Percentiles rank a stretch among this genome's conserved stretches.
Evolutionary conservation across 1,139 yeast species (phyloP).

Genomic region (Meyerozyma guilliermondii): DNA sequence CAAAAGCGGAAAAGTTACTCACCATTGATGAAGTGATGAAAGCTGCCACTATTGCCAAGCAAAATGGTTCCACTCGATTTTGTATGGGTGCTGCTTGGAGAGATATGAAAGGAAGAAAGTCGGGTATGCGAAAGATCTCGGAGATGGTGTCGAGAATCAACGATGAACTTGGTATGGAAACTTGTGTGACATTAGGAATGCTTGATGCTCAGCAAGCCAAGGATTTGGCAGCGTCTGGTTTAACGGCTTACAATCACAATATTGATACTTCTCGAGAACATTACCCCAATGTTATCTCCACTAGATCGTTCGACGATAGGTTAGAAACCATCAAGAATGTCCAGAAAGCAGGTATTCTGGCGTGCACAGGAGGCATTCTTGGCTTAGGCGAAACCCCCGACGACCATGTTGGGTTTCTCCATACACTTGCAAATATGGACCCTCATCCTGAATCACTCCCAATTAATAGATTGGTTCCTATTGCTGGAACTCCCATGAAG

Average conservation of each 20-base stretch:
- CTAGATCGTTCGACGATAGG: conserved; percentile 68
- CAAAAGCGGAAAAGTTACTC: conserved; percentile 62
- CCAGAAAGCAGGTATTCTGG: conserved; percentile 60
- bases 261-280: conserved; percentile 77
- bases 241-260: conserved; percentile 80
- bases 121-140: conserved; percentile 56
- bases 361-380: conserved; percentile 76
- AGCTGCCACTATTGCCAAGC: conserved; percentile 62
- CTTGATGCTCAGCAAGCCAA: conserved; percentile 57
- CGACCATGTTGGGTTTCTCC: conserved; percentile 65
- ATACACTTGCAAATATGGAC: conserved; percentile 63
- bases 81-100: conserved; percentile 92
- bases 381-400: conserved; percentile 74
- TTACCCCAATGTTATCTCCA: conserved; percentile 65
- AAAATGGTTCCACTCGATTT: conserved; percentile 70
- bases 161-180: conserved; percentile 60
- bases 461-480: conserved; percentile 74
- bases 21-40: conserved; percentile 55
- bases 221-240: conserved; percentile 58
- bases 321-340: conserved; percentile 61
- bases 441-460: conserved; percentile 78
- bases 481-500: conserved; percentile 73
- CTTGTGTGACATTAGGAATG: conserved; percentile 82
- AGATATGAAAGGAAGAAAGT: conserved; percentile 74
- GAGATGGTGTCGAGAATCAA: conserved; percentile 65